These are phyloP conservation scores for Paspalum vaginatum DNA, from an alignment of 176 grass and related monocot genomes.

Conservation along the genomic window DNA sequence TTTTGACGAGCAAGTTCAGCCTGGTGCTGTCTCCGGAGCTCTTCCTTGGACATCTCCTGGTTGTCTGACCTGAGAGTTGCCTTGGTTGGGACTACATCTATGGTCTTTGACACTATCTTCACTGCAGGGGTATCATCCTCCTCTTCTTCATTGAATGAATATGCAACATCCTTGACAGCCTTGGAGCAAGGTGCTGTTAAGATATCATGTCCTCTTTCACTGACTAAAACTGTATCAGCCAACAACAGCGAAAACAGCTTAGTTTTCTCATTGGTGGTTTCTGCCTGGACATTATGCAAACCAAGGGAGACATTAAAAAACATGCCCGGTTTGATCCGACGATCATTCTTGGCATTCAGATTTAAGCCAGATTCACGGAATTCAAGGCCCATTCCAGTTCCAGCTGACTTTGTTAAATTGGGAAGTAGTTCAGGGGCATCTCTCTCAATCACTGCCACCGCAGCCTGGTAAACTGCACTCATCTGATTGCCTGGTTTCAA, in stretches of 20 bases:
- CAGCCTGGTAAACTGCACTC: slow-evolving; percentile 65
- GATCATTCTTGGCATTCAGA: slow-evolving; percentile 76
- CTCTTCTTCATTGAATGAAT: slow-evolving; percentile 78
- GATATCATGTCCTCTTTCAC: slow-evolving; percentile 58
- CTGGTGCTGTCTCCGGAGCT: slow-evolving; percentile 80
- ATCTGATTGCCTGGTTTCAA: slow-evolving; percentile 70
- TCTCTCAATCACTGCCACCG: slow-evolving; percentile 59
- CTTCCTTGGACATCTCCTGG: slow-evolving; percentile 92
- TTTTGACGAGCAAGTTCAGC: slow-evolving; percentile 85
- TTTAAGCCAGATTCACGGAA: slow-evolving; percentile 86
- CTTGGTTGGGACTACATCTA: slow-evolving; percentile 49
- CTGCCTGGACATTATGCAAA: slow-evolving; percentile 82
- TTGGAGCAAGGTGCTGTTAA: slow-evolving; percentile 77
- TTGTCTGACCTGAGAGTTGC: slow-evolving; percentile 73
- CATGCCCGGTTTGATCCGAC: slow-evolving; percentile 68
- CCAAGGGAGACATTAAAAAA: slow-evolving; percentile 90
- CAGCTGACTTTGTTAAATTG: slow-evolving; percentile 77
- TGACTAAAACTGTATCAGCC: slow-evolving; percentile 81
- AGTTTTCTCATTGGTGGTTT: slow-evolving; percentile 79
- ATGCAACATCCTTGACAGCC: slow-evolving; percentile 64
- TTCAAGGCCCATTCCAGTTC: slow-evolving; percentile 92
- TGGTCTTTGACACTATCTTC: slow-evolving; percentile 12
- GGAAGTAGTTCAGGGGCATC: slow-evolving; percentile 78
- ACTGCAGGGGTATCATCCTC: slow-evolving; percentile 49
- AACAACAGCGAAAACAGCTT: slow-evolving; percentile 75